Base-by-base conservation (phyloP, 129 eudicot genomes). In the Arctium minus region DNA sequence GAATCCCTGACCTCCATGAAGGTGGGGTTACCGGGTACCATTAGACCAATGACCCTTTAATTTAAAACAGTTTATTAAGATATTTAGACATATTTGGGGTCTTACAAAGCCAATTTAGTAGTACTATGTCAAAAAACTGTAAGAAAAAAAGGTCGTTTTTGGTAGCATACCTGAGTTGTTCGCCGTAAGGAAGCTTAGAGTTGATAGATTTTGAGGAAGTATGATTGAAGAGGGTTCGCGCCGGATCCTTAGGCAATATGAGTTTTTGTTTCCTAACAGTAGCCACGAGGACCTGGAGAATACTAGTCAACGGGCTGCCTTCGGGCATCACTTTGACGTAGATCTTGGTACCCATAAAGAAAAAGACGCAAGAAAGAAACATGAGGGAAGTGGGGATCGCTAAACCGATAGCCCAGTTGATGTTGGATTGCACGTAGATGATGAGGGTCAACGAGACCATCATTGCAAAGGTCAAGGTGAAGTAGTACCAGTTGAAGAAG, bases 401-500 rank as follows among this genome's bases (percentile, higher is more conserved):
- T 65, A 88, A 78, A 6, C 92, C 92, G 17, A 88, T 86, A n/a
- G 89, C 89, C 92, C 92, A 88, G 32, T 74, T 86, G 48, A 88
- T 11, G 9, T 83, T 35, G 0, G 92, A 70, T 77, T 88, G 92
- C 35, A 88, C 85, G 67, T 88, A 88, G 68, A 88, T 86, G 15
- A 88, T 86, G 32, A 86, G 11, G 32, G 92, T 88, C 75, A 88
- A 18, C 0, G 92, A 88, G 12, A 88, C 82, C 92, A 88, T 86
- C 86, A 86, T 77, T 4, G 92, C 92, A 6, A 88, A 86, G 2
- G 91, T 88, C 76, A 80, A 83, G 8, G 92, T 88, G 84, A 86
- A 88, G 81, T 86, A 88, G 89, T 88, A 88, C 92, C 92, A 88
- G 37, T 88, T 88, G 82, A 88, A 88, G 87, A 88, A 88, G 73